These are phyloP conservation scores for Aquanectria penicillioides DNA, from an alignment of 2,329 filamentous ascomycete genomes.

Conservation along the genomic window DNA sequence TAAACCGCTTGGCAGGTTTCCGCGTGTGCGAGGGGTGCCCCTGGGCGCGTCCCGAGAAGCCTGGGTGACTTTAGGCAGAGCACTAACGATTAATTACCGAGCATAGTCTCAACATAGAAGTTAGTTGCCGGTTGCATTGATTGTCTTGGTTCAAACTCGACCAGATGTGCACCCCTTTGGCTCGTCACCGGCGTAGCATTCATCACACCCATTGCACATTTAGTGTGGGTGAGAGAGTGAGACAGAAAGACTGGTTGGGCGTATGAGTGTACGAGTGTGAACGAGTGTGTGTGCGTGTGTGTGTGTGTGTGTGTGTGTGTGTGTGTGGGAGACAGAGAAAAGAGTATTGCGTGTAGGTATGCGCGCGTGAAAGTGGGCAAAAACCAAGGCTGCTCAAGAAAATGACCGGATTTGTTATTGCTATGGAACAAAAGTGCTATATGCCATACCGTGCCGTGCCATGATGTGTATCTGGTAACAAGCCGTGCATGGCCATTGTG, in stretches of 20 bases:
- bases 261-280: not conserved
- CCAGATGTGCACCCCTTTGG: too few relatives aligned
- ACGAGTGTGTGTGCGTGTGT: not conserved
- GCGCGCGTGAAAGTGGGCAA: too few relatives aligned
- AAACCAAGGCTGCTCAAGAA: not conserved
- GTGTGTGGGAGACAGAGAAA: not conserved
- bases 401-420: conserved; percentile 1
- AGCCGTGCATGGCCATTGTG: conserved; percentile 6
- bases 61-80: too few relatives aligned
- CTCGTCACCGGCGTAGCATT: conserved; percentile 7
- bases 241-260: not conserved
- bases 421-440: conserved; percentile 1
- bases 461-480: conserved; percentile 4
- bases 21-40: too few relatives aligned
- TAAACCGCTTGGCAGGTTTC: too few relatives aligned
- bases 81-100: not conserved
- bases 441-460: not conserved
- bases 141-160: too few relatives aligned
- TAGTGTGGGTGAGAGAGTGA: not conserved
- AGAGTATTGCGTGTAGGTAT: too few relatives aligned
- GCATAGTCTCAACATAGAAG: not conserved
- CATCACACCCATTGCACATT: conserved; percentile 2
- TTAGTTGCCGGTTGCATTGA: not conserved
- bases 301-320: not conserved
- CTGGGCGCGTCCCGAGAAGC: too few relatives aligned